Evolutionary conservation across 23 red algal species (phyloP), one percentile per base, ranked within the genome.

Genomic region (Agarophyton chilense): DNA sequence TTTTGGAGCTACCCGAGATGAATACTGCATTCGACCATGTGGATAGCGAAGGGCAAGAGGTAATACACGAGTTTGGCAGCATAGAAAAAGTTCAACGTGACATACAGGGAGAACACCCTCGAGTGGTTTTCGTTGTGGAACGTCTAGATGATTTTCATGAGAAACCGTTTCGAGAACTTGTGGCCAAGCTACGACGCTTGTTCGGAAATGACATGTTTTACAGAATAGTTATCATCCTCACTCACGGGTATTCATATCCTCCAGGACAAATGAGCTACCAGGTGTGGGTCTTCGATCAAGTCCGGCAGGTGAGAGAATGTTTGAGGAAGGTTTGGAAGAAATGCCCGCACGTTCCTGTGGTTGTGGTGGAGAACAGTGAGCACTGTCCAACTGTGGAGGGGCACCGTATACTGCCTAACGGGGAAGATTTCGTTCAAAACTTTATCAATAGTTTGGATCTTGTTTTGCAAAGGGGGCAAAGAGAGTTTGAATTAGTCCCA

Each of bases 61-160:
- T 72, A 4, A 39, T 31, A 10, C n/a, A 32, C 11, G 62, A 86
- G 46, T 51, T 53, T 53, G 82, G 82, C 39, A 86, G 52, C 2
- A 24, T 74, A 51, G 64, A 73, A 29, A 31, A 46, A 24, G 82
- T 86, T 21, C 44, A 68, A 24, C 58, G 39, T 28, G 64, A 72
- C 32, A 45, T 86, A 45, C 82, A 86, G 61, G 61, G 82, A 55
- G 64, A 86, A 25, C 33, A 70, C 36, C 56, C 65, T 46, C 40
- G 65, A 45, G 38, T 70, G 38, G 65, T 86, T 35, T 39, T 86
- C 21, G 16, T 74, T 46, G 60, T 66, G 35, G 82, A 86, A 53
- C 60, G 82, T n/a, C 18, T 86, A 45, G 82, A 86, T 86, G 60
- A 86, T n/a, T 66, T 86, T 33, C 25, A 50, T 13, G 82, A 71